phyloP scores from a whole-genome alignment of 352 stramenopile species.

The Globisporangium alternatum region DNA sequence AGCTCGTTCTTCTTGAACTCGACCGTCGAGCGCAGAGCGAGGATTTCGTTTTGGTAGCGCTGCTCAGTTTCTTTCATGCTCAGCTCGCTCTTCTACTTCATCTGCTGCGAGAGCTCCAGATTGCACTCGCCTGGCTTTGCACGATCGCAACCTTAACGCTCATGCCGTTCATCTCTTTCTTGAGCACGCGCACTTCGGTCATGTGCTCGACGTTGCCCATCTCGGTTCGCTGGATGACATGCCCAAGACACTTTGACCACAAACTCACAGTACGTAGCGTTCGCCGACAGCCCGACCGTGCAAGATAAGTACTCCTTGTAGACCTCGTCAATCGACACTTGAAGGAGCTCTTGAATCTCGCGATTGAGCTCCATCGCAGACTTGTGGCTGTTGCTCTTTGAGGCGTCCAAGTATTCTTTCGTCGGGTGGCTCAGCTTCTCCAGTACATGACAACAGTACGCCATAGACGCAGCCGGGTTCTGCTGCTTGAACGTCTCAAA shows the following conservation, averaged over 20 bases:
- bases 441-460: constrained; percentile 73
- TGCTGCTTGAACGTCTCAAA: constrained; percentile 66
- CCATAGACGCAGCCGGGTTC: constrained; percentile 81
- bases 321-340: constrained; percentile 42
- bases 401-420: constrained; percentile 38
- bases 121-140: constrained; percentile 75
- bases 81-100: constrained; percentile 75
- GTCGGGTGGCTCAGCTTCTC: constrained; percentile 33
- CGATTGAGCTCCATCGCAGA: constrained; percentile 74
- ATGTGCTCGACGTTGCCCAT: constrained; percentile 71
- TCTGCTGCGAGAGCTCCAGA: constrained; percentile 75
- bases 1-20: constrained; percentile 88
- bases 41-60: constrained; percentile 64
- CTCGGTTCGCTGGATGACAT: constrained; percentile 80
- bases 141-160: constrained; percentile 79
- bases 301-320: constrained; percentile 57
- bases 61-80: constrained; percentile 76
- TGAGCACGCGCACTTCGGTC: constrained; percentile 63
- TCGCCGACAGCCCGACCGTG: constrained; percentile 68
- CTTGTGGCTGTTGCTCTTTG: constrained; percentile 35
- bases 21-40: constrained; percentile 58
- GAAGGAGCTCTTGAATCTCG: constrained; percentile 63
- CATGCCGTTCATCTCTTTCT: constrained; percentile 80
- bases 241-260: constrained; percentile 60
- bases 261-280: constrained; percentile 82